phyloP scores from a whole-genome alignment of 1,284 basidiomycete genomes.

The Trichosporon inkin region DNA sequence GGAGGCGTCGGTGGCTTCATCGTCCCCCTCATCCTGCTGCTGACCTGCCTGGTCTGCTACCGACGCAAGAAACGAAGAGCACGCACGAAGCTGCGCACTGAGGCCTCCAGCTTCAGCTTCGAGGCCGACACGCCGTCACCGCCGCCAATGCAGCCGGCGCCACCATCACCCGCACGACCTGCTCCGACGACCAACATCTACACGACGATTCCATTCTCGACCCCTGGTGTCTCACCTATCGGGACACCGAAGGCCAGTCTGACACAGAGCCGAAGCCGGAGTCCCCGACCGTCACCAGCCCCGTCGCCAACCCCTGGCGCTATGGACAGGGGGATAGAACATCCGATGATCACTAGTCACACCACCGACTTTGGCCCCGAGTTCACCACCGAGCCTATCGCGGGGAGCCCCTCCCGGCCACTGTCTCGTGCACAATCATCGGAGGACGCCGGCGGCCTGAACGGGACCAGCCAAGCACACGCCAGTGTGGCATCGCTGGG shows the following conservation, averaged over 20 bases:
- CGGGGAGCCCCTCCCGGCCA: neutral
- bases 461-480: neutral
- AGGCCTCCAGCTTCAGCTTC: constrained; percentile 2
- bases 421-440: neutral
- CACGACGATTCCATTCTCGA: neutral
- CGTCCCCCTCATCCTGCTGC: neutral
- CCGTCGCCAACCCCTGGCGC: neutral
- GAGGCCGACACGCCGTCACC: neutral
- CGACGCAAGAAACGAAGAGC: neutral
- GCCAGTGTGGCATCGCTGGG: neutral
- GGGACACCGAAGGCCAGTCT: neutral
- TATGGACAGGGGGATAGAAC: neutral
- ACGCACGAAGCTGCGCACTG: neutral
- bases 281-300: neutral
- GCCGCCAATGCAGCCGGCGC: neutral
- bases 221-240: neutral
- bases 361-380: neutral
- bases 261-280: neutral
- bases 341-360: neutral
- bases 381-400: neutral
- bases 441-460: neutral
- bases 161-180: neutral
- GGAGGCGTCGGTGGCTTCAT: neutral
- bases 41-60: constrained; percentile 1
- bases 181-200: neutral